A percentile compares a stretch with the other conserved stretches of the same genome.
Evolutionary conservation across 2,329 filamentous ascomycete genomes (phyloP).

Genomic region (Helicocarpus griseus): DNA sequence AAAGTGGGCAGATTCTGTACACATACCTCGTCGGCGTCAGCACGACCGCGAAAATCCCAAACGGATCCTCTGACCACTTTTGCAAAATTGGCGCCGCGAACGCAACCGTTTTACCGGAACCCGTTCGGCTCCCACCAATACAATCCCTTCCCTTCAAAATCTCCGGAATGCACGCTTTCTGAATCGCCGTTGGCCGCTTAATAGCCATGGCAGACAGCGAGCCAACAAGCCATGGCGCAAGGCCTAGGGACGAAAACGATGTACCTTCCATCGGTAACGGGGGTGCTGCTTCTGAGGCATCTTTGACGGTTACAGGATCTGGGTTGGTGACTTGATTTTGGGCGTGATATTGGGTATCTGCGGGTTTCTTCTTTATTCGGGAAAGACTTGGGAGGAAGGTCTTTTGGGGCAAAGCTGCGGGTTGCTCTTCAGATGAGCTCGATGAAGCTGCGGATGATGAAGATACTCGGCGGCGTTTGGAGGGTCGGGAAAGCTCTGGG

Average conservation of each 20-base stretch:
- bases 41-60: conserved; percentile 80
- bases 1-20: conserved; percentile 2
- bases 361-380: conserved; percentile 32
- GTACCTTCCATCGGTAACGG: conserved; percentile 40
- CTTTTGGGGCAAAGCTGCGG: conserved; percentile 13
- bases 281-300: conserved; percentile 29
- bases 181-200: conserved; percentile 80
- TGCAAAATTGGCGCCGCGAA: conserved; percentile 93
- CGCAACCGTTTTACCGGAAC: conserved; percentile 93
- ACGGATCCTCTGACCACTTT: conserved; percentile 84
- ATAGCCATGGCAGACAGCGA: conserved; percentile 73
- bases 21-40: conserved; percentile 71
- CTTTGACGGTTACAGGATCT: conserved; percentile 29
- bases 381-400: conserved; percentile 28
- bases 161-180: conserved; percentile 83
- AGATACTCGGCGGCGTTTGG: conserved; percentile 32
- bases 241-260: conserved; percentile 59
- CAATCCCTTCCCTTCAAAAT: conserved; percentile 87
- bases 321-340: conserved; percentile 9
- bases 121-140: conserved; percentile 87
- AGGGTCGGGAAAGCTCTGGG: conserved; percentile 18
- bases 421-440: not conserved
- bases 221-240: conserved; percentile 79
- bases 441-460: conserved; percentile 18
- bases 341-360: conserved; percentile 3